A percentile compares a stretch with the other conserved stretches of the same genome.
Conservation (phyloP, 2,329 filamentous ascomycete genomes). For the Trichoderma hamatum region DNA sequence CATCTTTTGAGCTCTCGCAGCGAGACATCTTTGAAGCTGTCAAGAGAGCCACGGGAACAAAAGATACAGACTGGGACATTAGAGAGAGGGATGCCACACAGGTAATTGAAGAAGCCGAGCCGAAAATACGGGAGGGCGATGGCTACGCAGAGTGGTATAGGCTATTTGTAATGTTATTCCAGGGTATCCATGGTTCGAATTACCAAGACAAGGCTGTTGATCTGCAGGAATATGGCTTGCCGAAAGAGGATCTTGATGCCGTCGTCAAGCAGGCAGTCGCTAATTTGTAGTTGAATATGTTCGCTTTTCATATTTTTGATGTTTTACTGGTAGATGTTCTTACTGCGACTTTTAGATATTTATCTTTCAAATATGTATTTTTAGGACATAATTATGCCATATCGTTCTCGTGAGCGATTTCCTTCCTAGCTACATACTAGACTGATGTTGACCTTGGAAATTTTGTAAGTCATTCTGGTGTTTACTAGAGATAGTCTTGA, state of each 20-base stretch:
- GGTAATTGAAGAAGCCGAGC: background rate
- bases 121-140: background rate
- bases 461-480: too few relatives aligned
- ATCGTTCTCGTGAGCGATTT: background rate
- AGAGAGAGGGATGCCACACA: background rate
- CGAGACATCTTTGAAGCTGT: background rate
- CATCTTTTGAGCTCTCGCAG: background rate
- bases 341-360: too few relatives aligned
- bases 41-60: background rate
- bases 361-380: too few relatives aligned
- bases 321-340: too few relatives aligned
- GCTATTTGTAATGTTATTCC: background rate
- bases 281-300: background rate
- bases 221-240: background rate
- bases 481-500: too few relatives aligned
- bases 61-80: background rate
- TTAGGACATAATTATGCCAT: background rate
- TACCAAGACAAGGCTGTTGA: background rate
- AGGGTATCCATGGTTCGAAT: background rate
- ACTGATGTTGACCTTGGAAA: too few relatives aligned
- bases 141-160: background rate
- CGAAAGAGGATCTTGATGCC: background rate
- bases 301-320: too few relatives aligned
- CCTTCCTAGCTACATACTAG: background rate
- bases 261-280: background rate